These are phyloP conservation scores for Ambispora gerdemannii DNA, from an alignment of 192 early-diverging fungal genomes.

Conservation along the genomic window DNA sequence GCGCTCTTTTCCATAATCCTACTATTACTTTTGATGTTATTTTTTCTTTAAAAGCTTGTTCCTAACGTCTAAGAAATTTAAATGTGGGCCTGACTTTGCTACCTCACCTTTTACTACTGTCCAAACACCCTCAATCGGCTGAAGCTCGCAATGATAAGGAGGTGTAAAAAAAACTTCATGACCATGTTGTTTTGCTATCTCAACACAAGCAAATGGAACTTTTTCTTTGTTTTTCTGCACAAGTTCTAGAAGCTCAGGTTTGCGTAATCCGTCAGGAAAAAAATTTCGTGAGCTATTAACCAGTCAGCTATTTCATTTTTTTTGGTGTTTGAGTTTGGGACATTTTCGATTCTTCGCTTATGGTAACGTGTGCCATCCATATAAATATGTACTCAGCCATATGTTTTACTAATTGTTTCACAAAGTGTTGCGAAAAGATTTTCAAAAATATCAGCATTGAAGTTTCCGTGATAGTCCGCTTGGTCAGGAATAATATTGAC, in stretches of 20 bases:
- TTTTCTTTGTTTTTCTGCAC: background rate
- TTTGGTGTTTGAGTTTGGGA: conserved; percentile 4
- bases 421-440: background rate
- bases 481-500: background rate
- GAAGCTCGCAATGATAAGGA: too few species aligned
- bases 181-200: conserved; percentile 12
- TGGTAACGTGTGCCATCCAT: conserved; percentile 1
- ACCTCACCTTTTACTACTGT: background rate
- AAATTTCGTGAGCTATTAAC: background rate
- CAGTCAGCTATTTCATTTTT: conserved; percentile 17
- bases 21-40: conserved; percentile 9
- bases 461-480: background rate
- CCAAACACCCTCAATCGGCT: background rate
- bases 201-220: background rate
- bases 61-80: background rate
- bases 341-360: background rate
- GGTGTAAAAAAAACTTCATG: conserved; percentile 19
- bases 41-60: conserved; percentile 24
- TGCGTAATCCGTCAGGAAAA: background rate
- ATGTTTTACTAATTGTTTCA: conserved; percentile 1
- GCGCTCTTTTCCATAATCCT: conserved; percentile 8
- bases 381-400: background rate
- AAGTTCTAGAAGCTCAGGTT: conserved; percentile 1
- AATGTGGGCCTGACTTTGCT: background rate
- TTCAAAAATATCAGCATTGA: conserved; percentile 3